Evolutionary conservation across 176 grass and related monocot genomes (phyloP), one percentile per base, ranked within the genome.

Genomic region (Dactylis glomerata): DNA sequence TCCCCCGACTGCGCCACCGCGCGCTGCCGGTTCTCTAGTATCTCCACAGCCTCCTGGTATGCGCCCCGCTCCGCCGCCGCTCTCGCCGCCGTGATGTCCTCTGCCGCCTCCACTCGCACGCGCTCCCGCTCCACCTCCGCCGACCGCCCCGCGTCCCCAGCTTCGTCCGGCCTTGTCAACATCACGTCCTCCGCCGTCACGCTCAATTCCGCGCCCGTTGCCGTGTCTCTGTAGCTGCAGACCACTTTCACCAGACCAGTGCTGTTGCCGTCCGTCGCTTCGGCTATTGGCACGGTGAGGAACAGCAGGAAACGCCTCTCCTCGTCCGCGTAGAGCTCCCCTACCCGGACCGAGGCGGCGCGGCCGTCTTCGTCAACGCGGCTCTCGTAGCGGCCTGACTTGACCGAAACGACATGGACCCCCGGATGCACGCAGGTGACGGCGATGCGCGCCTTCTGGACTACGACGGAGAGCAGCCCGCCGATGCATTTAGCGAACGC

Each of bases 401-500:
- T 92, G 54, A 97, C 47, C 0, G 64, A 78, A 0, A 19, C 0
- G 54, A 97, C 36, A 33, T 59, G 83, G 0, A 93, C 91, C 3
- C 72, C 87, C 0, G 64, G 85, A 22, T 89, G 76, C 30, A 45
- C 33, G 9, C 41, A 90, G 0, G 68, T 13, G 7, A 94, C 31
- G 38, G 10, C 52, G 14, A 97, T 2, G 28, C 73, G 75, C 19
- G 76, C 70, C 7, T 89, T 78, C 67, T 88, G 89, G 1, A 88
- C 78, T 4, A 93, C 89, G 11, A 97, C 91, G 24, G 89, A 90
- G 57, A 97, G 86, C 6, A 96, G 73, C 1, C 94, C 91, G 19
- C 91, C 94, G 15, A 97, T 90, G 76, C 94, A 97, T 71, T 97
- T 91, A 47, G 94, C 94, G 50, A 97, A 93, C 2, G 94, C 87